Percentiles rank a stretch among this genome's conserved stretches.
Evolutionary conservation across 768 basidiomycete species (phyloP).

Genomic region (Amanita subjunquillea): DNA sequence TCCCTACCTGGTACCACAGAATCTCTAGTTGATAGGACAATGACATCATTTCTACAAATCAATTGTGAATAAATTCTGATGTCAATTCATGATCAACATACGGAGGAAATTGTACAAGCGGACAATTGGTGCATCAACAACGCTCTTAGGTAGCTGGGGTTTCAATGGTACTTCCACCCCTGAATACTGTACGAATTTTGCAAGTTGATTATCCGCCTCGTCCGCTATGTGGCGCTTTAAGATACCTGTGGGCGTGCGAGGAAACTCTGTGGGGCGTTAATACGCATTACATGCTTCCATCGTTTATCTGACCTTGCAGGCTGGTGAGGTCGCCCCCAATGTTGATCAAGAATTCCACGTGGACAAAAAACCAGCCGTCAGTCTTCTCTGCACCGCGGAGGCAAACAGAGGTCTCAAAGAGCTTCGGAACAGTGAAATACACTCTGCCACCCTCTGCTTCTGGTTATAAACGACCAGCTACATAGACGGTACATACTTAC

Average conservation of each 20-base stretch:
- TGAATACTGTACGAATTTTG: slow-evolving; percentile 46
- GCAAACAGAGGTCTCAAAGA: slow-evolving; percentile 69
- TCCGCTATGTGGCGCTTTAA: slow-evolving; percentile 60
- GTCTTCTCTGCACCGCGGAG: slow-evolving; percentile 57
- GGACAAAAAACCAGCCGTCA: slow-evolving; percentile 83
- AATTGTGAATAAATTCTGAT: not conserved
- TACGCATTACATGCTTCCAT: not conserved
- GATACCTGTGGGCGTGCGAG: slow-evolving; percentile 50
- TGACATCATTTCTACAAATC: slow-evolving; percentile 70
- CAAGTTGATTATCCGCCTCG: slow-evolving; percentile 62
- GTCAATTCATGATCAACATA: slow-evolving; percentile 26
- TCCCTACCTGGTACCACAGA: slow-evolving; percentile 59
- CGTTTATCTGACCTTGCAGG: slow-evolving; percentile 42
- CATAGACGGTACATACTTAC: slow-evolving; percentile 21
- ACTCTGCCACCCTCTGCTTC: slow-evolving; percentile 64
- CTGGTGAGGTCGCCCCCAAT: slow-evolving; percentile 68
- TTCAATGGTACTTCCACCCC: slow-evolving; percentile 31
- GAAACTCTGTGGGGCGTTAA: slow-evolving; percentile 46
- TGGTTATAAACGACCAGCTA: slow-evolving; percentile 9
- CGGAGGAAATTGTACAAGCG: slow-evolving; percentile 85
- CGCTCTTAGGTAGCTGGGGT: slow-evolving; percentile 46
- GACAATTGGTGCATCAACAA: slow-evolving; percentile 75
- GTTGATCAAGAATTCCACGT: slow-evolving; percentile 63
- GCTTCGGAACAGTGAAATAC: slow-evolving; percentile 58
- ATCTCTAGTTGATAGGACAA: slow-evolving; percentile 90